Evolutionary conservation across 2,329 filamentous ascomycete species (phyloP).

Genomic region (Rutstroemia sp.): DNA sequence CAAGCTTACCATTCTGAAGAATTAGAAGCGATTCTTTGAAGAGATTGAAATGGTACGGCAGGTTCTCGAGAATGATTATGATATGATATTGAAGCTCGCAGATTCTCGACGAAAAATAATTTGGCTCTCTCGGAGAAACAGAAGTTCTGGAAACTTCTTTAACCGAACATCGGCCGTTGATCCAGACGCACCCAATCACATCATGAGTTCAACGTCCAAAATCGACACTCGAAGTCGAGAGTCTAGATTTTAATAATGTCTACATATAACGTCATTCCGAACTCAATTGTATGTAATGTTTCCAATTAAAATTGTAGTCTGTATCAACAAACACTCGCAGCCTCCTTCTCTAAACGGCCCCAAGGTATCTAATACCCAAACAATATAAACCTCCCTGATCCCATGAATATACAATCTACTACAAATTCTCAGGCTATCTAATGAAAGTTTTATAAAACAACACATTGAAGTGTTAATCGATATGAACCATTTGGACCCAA

Average conservation of each 20-base stretch:
- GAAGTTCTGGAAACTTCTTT: conserved; percentile 9
- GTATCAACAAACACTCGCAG: background rate
- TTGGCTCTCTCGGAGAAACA: conserved; percentile 1
- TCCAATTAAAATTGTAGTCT: background rate
- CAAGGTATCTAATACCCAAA: conserved; percentile 7
- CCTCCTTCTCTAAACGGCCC: conserved; percentile 1
- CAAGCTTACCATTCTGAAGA: conserved; percentile 4
- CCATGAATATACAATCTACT: conserved; percentile 23
- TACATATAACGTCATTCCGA: background rate
- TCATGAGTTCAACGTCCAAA: background rate
- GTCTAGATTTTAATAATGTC: no score
- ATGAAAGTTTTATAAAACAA: conserved; percentile 14
- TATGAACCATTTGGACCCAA: conserved; percentile 1
- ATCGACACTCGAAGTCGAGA: background rate
- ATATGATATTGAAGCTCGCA: conserved; percentile 5
- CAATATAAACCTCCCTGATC: conserved; percentile 2
- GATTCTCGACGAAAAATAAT: conserved; percentile 10
- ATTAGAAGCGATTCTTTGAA: background rate
- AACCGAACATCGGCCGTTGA: conserved; percentile 9
- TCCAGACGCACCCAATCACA: conserved; percentile 7
- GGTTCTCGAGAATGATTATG: background rate
- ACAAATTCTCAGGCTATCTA: conserved; percentile 8
- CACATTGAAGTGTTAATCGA: conserved; percentile 10
- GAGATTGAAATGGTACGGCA: background rate
- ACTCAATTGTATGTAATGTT: background rate